Conservation (phyloP, 139 green algal genomes). For the Asterochloris sp. region DNA sequence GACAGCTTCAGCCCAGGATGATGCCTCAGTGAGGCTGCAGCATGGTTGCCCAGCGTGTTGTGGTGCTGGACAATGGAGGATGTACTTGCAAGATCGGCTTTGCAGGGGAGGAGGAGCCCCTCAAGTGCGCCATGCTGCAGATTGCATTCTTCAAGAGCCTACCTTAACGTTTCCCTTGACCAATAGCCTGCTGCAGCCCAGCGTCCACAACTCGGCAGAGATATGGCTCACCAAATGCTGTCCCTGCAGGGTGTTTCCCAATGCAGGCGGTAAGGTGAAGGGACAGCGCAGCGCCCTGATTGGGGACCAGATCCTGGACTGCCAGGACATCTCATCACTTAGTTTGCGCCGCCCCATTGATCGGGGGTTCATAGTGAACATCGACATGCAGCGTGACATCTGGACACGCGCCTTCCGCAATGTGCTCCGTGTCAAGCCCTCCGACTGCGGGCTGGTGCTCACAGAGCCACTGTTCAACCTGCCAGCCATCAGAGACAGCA, state of each 20-base stretch:
- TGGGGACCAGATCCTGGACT: slow-evolving; percentile 55
- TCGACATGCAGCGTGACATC: slow-evolving; percentile 80
- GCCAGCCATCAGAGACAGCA: slow-evolving; percentile 47
- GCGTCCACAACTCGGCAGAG: not conserved
- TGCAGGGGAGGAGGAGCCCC: slow-evolving; percentile 38
- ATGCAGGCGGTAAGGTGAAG: slow-evolving; percentile 72
- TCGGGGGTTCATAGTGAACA: slow-evolving; percentile 79
- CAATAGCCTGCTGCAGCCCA: not conserved
- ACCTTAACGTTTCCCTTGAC: not conserved
- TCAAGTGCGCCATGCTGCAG: slow-evolving; percentile 25
- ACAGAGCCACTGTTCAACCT: slow-evolving; percentile 86
- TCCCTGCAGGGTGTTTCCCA: slow-evolving; percentile 73
- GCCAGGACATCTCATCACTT: slow-evolving; percentile 67
- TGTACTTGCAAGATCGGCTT: slow-evolving; percentile 68
- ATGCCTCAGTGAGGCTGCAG: not conserved
- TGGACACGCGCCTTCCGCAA: slow-evolving; percentile 42
- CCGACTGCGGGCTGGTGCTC: slow-evolving; percentile 57
- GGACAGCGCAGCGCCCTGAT: slow-evolving; percentile 58
- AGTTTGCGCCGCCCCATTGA: slow-evolving; percentile 68
- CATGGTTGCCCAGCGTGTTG: slow-evolving; percentile 15
- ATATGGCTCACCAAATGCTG: not conserved
- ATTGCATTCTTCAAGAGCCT: not conserved
- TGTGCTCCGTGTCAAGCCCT: slow-evolving; percentile 21
- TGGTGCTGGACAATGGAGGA: slow-evolving; percentile 80
- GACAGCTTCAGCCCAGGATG: not conserved